Evolutionary conservation across 2,329 filamentous ascomycete species (phyloP).

Genomic region (Metarhizium humberi): DNA sequence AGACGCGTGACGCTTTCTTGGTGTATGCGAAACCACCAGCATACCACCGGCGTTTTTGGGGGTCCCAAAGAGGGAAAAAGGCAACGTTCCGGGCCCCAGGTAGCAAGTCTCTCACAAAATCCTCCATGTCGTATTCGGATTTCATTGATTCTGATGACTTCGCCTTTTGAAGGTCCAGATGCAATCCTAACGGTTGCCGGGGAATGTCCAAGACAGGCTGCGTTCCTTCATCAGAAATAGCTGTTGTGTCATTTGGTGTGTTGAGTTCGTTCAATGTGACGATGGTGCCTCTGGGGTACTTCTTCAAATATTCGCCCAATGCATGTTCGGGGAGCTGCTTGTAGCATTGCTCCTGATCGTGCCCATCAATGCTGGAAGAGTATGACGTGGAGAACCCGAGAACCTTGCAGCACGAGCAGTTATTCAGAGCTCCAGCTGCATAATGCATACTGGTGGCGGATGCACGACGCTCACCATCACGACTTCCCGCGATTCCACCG

Average conservation of each 20-base stretch:
- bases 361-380: slow-evolving; percentile 23
- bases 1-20: slow-evolving; percentile 28
- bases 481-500: background rate
- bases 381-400: slow-evolving; percentile 30
- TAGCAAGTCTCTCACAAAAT: slow-evolving; percentile 24
- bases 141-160: background rate
- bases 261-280: background rate
- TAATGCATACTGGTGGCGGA: slow-evolving; percentile 3
- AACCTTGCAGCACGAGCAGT: slow-evolving; percentile 17
- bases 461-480: background rate
- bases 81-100: slow-evolving; percentile 35
- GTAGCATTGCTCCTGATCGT: slow-evolving; percentile 6
- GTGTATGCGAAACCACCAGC: slow-evolving; percentile 42
- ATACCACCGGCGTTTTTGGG: slow-evolving; percentile 35
- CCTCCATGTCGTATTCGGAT: slow-evolving; percentile 1
- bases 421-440: background rate
- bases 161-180: background rate
- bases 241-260: background rate
- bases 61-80: slow-evolving; percentile 40
- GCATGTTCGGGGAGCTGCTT: slow-evolving; percentile 2
- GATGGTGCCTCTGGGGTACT: slow-evolving; percentile 3
- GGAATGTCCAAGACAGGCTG: background rate
- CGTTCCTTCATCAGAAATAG: background rate
- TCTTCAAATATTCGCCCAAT: slow-evolving; percentile 1
- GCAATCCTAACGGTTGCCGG: background rate